Base-by-base conservation (phyloP, 805 yeast genomes). In the Kregervanrija pseudodelftensis region DNA sequence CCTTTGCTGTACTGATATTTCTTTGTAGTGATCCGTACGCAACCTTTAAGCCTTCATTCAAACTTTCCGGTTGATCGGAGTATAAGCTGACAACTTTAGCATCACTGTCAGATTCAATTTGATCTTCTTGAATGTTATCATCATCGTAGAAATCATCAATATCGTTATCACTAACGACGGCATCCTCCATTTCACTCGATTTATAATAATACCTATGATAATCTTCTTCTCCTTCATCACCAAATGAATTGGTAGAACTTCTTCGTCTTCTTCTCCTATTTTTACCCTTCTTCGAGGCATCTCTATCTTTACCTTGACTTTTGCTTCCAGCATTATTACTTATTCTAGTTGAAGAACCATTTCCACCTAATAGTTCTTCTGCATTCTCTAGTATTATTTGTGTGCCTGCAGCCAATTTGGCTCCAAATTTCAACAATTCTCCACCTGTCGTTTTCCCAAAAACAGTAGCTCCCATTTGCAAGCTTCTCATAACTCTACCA, bases 371-470 rank as follows among this genome's bases (percentile, higher is more conserved):
- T 8, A 77, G 73, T 51, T 81, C 84, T 58, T 89, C 97, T 0
- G 95, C 81, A 43, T 75, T 79, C 53, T 89, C 96, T 37, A 90
- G 62, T 2, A 86, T 63, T 0, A 81, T 78, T 56, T 89, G 97
- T 0, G 96, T 85, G 0, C 97, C 96, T 9, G 89, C 82, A 1
- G 95, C 90, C 30, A 90, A 58, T 54, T 84, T 87, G 0, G 85
- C 91, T 1, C 96, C 95, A 39, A 90, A 69, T 53, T 83, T 82
- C 38, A 90, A 67, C 32, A 89, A 62, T 59, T 90, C 96, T 45
- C 82, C 84, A 3, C 93, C 76, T 0, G 97, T 83, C 3, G 84
- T 80, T 53, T 74, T 80, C 1, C 90, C 80, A 63, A 90, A 88
- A 8, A 79, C 72, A 43, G 69, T 63, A 0, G 90, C 82, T 2